These are phyloP conservation scores for Luffa aegyptiaca DNA, from an alignment of 306 rosid genomes.

Conservation along the genomic window DNA sequence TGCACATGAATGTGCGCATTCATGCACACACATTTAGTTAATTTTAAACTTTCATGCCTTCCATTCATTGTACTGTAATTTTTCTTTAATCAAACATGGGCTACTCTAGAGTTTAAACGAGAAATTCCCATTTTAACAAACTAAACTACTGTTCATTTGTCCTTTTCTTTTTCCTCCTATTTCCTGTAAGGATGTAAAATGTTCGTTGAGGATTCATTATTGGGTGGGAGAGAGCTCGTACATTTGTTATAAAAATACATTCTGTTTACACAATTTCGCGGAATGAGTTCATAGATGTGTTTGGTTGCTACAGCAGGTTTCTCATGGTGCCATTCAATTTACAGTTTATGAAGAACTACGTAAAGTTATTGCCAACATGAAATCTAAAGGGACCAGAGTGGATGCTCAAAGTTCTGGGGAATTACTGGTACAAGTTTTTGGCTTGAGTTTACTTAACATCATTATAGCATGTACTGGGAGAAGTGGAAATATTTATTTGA, in stretches of 20 bases:
- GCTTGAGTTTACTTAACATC: background rate
- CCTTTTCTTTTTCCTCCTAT: background rate
- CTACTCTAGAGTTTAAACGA: background rate
- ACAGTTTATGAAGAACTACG: constrained; percentile 87
- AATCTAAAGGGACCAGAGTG: constrained; percentile 26
- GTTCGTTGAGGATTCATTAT: background rate
- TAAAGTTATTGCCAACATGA: constrained; percentile 43
- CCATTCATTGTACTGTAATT: background rate
- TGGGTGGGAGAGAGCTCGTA: background rate
- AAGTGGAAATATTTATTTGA: background rate
- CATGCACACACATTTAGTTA: background rate
- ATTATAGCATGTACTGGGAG: background rate
- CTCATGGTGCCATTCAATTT: constrained; percentile 95
- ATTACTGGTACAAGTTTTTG: constrained; percentile 42
- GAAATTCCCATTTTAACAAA: background rate
- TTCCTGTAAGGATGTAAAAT: background rate
- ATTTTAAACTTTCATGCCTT: background rate
- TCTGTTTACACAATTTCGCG: background rate
- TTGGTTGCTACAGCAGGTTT: constrained; percentile 66
- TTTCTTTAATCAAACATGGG: background rate
- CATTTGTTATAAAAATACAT: background rate
- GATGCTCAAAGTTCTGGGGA: constrained; percentile 31
- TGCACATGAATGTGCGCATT: too few relatives aligned
- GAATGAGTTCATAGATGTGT: constrained; percentile 5
- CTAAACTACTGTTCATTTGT: constrained; percentile 5